These are phyloP conservation scores for Saturnispora serradocipensis DNA, from an alignment of 805 yeast species.

Conservation along the genomic window DNA sequence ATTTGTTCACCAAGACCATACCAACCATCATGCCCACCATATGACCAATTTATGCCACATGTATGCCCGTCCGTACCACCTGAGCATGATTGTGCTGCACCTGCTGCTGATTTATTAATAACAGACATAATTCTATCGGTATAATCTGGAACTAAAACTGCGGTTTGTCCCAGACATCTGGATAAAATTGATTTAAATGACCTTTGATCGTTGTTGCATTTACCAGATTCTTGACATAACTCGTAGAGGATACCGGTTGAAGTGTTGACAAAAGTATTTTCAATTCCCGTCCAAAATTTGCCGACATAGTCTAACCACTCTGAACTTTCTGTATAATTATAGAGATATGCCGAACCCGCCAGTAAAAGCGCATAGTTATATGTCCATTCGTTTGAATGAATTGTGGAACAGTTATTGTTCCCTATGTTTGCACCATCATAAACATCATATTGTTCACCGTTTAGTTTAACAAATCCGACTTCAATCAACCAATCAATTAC, in stretches of 20 bases:
- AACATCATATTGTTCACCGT: slow-evolving; percentile 30
- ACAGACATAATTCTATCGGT: slow-evolving; percentile 31
- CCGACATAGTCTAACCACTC: slow-evolving; percentile 34
- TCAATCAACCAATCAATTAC: slow-evolving; percentile 56
- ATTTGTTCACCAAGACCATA: slow-evolving; percentile 85
- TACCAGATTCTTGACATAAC: slow-evolving; percentile 43
- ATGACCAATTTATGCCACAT: slow-evolving; percentile 70
- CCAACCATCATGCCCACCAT: slow-evolving; percentile 49
- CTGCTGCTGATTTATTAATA: slow-evolving; percentile 41
- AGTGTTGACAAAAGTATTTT: slow-evolving; percentile 36
- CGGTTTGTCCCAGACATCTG: slow-evolving; percentile 52
- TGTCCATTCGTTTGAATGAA: slow-evolving; percentile 49
- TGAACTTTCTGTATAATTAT: slow-evolving; percentile 45
- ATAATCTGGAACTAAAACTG: slow-evolving; percentile 43
- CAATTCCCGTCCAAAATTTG: slow-evolving; percentile 31
- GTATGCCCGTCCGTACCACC: slow-evolving; percentile 86
- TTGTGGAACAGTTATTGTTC: slow-evolving; percentile 36
- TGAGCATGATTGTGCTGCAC: slow-evolving; percentile 68
- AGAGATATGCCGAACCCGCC: slow-evolving; percentile 63
- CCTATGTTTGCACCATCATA: slow-evolving; percentile 52
- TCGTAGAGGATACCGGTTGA: no score
- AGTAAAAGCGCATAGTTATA: slow-evolving; percentile 63
- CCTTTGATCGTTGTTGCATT: slow-evolving; percentile 69
- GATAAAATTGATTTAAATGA: slow-evolving; percentile 65
- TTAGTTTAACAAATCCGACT: slow-evolving; percentile 17